Evolutionary conservation across 1,284 basidiomycete species (phyloP).

Genomic region (Cryptococcus sp.): DNA sequence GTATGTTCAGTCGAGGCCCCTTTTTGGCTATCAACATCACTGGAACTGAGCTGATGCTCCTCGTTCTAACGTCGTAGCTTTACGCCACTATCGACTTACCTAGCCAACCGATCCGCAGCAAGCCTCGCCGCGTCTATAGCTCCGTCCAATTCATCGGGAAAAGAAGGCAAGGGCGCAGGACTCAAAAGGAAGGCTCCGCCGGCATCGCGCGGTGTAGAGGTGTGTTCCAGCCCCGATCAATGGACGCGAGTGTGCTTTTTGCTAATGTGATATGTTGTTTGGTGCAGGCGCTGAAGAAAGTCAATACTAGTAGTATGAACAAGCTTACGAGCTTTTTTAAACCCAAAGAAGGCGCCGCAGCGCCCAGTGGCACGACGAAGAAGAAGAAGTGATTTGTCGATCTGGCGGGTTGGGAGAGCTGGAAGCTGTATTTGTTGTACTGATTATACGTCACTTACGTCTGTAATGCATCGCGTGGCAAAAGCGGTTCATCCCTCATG

Average conservation of each 20-base stretch:
- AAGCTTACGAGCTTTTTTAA: slow-evolving; percentile 52
- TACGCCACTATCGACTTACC: slow-evolving; percentile 27
- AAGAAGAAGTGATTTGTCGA: slow-evolving; percentile 14
- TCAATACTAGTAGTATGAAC: slow-evolving; percentile 47
- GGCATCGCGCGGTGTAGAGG: slow-evolving; percentile 41
- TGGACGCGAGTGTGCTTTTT: neutral
- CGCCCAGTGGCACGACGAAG: slow-evolving; percentile 1
- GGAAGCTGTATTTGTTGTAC: too few species aligned
- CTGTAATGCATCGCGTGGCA: too few species aligned
- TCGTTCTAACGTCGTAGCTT: slow-evolving; percentile 22
- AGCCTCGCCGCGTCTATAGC: slow-evolving; percentile 33
- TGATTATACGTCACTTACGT: too few species aligned
- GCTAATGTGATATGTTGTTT: neutral
- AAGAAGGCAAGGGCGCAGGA: slow-evolving; percentile 21
- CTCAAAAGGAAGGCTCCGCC: slow-evolving; percentile 31
- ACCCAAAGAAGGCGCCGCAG: slow-evolving; percentile 32
- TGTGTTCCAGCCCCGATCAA: slow-evolving; percentile 10
- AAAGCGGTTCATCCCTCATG: too few species aligned
- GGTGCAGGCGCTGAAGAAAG: slow-evolving; percentile 42
- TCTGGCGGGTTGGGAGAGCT: too few species aligned
- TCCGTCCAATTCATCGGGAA: slow-evolving; percentile 13
- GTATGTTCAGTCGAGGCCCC: slow-evolving; percentile 14
- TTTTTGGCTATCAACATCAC: slow-evolving; percentile 30
- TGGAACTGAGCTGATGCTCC: neutral
- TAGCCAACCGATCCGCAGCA: slow-evolving; percentile 37